Conservation (phyloP, 164 flowering plant genomes). For the Liriodendron chinense region DNA sequence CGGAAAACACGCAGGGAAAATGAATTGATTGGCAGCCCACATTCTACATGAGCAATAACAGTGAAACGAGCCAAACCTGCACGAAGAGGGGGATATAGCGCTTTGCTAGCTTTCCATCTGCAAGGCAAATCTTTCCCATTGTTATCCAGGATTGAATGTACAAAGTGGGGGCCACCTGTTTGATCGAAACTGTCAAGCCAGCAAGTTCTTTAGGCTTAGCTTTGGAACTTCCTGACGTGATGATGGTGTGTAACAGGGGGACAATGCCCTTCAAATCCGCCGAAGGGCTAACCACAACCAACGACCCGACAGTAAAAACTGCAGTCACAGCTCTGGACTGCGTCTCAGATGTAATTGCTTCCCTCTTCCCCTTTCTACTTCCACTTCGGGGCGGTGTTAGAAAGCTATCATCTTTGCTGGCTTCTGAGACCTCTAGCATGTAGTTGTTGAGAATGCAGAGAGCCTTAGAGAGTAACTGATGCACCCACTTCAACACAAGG, state of each 20-base stretch:
- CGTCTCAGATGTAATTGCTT: conserved; percentile 20
- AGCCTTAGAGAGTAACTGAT: conserved; percentile 68
- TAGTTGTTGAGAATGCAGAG: conserved; percentile 48
- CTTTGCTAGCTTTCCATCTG: conserved; percentile 86
- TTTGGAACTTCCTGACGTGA: conserved; percentile 66
- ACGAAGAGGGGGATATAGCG: conserved; percentile 89
- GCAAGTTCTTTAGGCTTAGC: conserved; percentile 46
- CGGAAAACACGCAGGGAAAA: background rate
- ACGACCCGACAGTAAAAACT: conserved; percentile 79
- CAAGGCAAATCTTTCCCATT: conserved; percentile 94
- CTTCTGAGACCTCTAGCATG: conserved; percentile 40
- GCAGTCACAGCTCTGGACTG: conserved; percentile 54
- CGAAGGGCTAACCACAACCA: conserved; percentile 73
- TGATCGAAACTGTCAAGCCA: conserved; percentile 37
- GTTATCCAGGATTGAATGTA: conserved; percentile 92
- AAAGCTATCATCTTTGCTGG: conserved; percentile 33
- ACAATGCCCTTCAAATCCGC: conserved; percentile 50
- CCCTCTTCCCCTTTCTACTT: conserved; percentile 35
- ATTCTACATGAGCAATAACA: background rate
- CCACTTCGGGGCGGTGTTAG: conserved; percentile 54
- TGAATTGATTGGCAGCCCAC: background rate
- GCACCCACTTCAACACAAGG: conserved; percentile 65
- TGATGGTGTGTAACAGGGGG: conserved; percentile 71
- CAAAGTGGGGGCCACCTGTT: conserved; percentile 61
- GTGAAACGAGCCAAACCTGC: conserved; percentile 53